phyloP scores from a whole-genome alignment of 331 rosid genomes.

The Spiraea crenata region DNA sequence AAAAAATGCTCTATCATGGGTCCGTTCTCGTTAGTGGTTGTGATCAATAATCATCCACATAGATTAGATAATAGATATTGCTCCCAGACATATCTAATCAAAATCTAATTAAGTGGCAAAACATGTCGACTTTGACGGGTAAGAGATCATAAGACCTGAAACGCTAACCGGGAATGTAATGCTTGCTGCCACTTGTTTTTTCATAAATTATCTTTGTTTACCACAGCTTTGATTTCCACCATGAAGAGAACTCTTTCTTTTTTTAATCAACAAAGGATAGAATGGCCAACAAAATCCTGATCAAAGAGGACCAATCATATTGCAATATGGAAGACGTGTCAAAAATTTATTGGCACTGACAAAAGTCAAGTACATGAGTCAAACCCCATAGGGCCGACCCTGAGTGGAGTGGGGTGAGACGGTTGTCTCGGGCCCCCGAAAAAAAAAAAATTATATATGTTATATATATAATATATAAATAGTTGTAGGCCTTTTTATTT shows the following conservation, averaged over 20 bases:
- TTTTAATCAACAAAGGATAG: not conserved
- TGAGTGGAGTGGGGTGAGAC: too few relatives aligned
- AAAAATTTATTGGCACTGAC: not conserved
- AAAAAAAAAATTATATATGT: too few relatives aligned
- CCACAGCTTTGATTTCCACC: conserved; percentile 8
- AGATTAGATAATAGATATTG: not conserved
- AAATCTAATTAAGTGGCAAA: conserved; percentile 16
- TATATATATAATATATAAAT: too few relatives aligned
- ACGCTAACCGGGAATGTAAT: not conserved
- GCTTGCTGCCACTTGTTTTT: conserved; percentile 9
- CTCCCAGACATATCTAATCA: conserved; percentile 20
- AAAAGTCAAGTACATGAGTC: not conserved
- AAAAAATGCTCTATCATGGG: too few relatives aligned
- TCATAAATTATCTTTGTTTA: not conserved
- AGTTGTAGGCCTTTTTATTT: too few relatives aligned
- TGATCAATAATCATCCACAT: not conserved
- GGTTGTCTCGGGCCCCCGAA: too few relatives aligned
- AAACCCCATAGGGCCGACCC: too few relatives aligned
- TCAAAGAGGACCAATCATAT: not conserved
- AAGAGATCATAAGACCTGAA: not conserved
- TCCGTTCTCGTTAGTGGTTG: not conserved
- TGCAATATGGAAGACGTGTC: not conserved
- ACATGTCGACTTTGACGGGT: conserved; percentile 27
- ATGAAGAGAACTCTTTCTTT: not conserved
- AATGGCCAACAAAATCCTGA: not conserved